phyloP scores from a whole-genome alignment of 768 basidiomycete species.

The Suillus subluteus region DNA sequence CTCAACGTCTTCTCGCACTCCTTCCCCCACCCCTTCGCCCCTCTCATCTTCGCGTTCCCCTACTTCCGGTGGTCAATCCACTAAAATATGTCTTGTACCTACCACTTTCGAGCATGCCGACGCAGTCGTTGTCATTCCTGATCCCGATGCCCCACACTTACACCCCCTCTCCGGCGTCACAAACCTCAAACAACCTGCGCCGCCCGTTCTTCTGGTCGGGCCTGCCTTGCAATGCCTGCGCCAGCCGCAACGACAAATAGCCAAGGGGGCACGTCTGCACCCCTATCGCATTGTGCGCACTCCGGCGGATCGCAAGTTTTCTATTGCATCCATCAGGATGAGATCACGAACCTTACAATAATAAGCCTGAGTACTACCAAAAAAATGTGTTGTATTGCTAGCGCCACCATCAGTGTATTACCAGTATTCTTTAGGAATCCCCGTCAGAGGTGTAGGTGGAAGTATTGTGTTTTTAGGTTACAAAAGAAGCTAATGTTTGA shows the following conservation, averaged over 20 bases:
- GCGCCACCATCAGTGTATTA: slow-evolving; percentile 16
- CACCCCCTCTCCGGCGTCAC: slow-evolving; percentile 19
- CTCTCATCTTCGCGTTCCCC: slow-evolving; percentile 19
- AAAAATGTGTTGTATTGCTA: slow-evolving; percentile 24
- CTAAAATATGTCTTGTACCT: slow-evolving; percentile 47
- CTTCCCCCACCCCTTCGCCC: slow-evolving; percentile 38
- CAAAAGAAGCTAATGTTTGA: background rate
- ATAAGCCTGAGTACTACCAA: slow-evolving; percentile 2
- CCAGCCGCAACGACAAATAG: slow-evolving; percentile 41
- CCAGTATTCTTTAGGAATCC: slow-evolving; percentile 6
- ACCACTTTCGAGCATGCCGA: slow-evolving; percentile 57
- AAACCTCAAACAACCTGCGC: slow-evolving; percentile 10
- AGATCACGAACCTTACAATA: slow-evolving; percentile 1
- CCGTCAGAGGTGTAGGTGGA: slow-evolving; percentile 8
- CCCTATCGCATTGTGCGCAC: slow-evolving; percentile 55
- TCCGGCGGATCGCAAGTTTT: slow-evolving; percentile 17
- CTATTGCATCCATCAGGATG: slow-evolving; percentile 3
- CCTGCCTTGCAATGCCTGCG: slow-evolving; percentile 51
- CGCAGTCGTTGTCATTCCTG: slow-evolving; percentile 51
- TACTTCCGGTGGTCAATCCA: slow-evolving; percentile 14
- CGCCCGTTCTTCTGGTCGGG: slow-evolving; percentile 53
- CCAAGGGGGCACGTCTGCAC: slow-evolving; percentile 53
- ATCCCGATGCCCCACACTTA: slow-evolving; percentile 29
- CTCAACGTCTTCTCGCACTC: slow-evolving; percentile 43
- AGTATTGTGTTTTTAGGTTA: background rate